These are phyloP conservation scores for Evernia prunastri DNA, from an alignment of 495 filamentous ascomycete species.

Conservation along the genomic window DNA sequence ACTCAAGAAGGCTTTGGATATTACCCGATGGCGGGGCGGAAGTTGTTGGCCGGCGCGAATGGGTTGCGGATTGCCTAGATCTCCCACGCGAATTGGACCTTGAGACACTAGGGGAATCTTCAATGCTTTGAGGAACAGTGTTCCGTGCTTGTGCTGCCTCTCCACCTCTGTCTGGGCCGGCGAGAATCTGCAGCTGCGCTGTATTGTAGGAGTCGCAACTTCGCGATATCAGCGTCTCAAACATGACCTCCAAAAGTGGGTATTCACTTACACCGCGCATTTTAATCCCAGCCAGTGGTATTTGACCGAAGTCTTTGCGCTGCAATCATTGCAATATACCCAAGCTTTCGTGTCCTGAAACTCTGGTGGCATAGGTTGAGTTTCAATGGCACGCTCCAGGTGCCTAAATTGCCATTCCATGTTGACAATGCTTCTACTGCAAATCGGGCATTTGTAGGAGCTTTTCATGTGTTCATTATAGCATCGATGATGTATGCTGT, in stretches of 20 bases:
- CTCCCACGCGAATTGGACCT: conserved; percentile 18
- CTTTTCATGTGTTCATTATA: conserved; percentile 75
- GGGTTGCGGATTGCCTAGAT: conserved; percentile 14
- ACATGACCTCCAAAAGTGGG: neutral
- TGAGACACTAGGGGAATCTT: conserved; percentile 14
- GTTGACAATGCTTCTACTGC: conserved; percentile 86
- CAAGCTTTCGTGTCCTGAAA: conserved; percentile 74
- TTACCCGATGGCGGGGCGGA: conserved; percentile 20
- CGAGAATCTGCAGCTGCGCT: conserved; percentile 58
- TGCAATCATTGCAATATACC: conserved; percentile 92
- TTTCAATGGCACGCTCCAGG: conserved; percentile 74
- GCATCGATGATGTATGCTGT: conserved; percentile 88
- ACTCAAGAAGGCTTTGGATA: conserved; percentile 10
- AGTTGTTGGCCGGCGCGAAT: conserved; percentile 33
- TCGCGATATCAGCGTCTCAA: conserved; percentile 22
- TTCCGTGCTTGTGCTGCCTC: conserved; percentile 27
- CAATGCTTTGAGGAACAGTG: conserved; percentile 26
- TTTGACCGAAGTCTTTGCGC: conserved; percentile 69
- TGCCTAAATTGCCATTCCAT: conserved; percentile 95
- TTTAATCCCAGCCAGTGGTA: conserved; percentile 96
- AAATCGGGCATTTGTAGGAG: conserved; percentile 92
- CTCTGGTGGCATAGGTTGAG: conserved; percentile 84
- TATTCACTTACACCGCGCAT: conserved; percentile 58
- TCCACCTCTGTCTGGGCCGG: conserved; percentile 33
- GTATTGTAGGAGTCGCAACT: conserved; percentile 82